Conservation (phyloP, 169 alveolate species). For the Sarcocystis neurona region DNA sequence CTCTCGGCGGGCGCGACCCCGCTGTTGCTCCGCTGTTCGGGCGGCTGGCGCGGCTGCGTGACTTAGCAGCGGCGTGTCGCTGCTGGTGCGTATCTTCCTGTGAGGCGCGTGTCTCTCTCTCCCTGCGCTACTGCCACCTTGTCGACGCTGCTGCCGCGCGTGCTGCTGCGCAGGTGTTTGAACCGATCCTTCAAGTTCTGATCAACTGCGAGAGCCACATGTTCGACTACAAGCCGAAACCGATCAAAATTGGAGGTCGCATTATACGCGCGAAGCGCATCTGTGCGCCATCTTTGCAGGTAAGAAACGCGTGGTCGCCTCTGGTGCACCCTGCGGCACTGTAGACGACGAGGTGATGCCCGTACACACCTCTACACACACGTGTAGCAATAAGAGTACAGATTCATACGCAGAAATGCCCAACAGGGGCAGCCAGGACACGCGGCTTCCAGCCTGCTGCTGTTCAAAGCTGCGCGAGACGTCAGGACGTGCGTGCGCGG, state of each 20-base stretch:
- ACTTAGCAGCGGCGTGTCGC: neutral
- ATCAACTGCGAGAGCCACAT: conserved; percentile 28
- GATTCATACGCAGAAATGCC: no score
- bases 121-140: neutral
- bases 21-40: no score
- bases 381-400: no score
- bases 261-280: conserved; percentile 32
- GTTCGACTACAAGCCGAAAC: neutral
- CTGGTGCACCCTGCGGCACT: neutral
- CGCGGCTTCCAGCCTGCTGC: neutral
- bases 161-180: neutral
- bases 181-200: conserved; percentile 26
- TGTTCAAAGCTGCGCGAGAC: neutral
- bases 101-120: neutral
- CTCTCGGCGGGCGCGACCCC: no score
- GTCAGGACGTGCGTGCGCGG: neutral
- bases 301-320: neutral
- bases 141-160: neutral
- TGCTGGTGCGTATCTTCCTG: neutral
- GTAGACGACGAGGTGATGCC: neutral
- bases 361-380: neutral
- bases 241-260: conserved; percentile 23
- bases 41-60: no score
- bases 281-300: conserved; percentile 24
- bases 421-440: no score